A percentile compares a stretch with the other conserved stretches of the same genome.
These are phyloP conservation scores for Trapa incisa DNA, from an alignment of 345 rosid genomes.

Conservation along the genomic window DNA sequence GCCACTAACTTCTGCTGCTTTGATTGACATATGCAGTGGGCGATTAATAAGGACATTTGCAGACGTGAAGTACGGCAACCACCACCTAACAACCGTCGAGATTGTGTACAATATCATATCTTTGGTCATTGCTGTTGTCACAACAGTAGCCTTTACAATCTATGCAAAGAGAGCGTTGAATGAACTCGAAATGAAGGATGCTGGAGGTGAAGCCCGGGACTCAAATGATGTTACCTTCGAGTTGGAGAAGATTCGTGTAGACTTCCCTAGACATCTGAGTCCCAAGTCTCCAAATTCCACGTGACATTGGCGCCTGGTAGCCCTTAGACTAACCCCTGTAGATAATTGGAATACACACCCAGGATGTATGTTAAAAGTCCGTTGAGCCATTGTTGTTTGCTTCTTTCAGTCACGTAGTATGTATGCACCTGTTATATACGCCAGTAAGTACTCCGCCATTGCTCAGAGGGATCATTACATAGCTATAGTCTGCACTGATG, in stretches of 20 bases:
- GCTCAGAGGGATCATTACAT: too few species aligned
- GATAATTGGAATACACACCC: neutral
- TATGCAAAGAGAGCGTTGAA: slow-evolving; percentile 50
- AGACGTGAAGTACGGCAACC: slow-evolving; percentile 54
- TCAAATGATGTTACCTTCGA: slow-evolving; percentile 19
- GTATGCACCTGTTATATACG: too few species aligned
- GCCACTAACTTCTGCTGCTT: neutral
- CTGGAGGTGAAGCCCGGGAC: slow-evolving; percentile 12
- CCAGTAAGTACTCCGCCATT: too few species aligned
- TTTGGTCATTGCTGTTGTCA: slow-evolving; percentile 45
- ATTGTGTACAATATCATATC: slow-evolving; percentile 61
- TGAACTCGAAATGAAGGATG: slow-evolving; percentile 38
- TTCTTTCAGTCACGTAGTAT: too few species aligned
- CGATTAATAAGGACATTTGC: slow-evolving; percentile 58
- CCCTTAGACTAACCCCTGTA: neutral
- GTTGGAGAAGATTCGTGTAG: slow-evolving; percentile 42
- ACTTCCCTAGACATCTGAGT: slow-evolving; percentile 10
- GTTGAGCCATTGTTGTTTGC: too few species aligned
- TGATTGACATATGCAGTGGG: slow-evolving; percentile 39
- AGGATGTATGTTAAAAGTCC: neutral
- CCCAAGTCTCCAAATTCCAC: slow-evolving; percentile 3
- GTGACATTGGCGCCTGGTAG: neutral
- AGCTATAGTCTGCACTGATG: too few species aligned
- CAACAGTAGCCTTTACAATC: slow-evolving; percentile 51
- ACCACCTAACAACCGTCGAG: slow-evolving; percentile 47